Conservation (phyloP, 441 rosid genomes). For the Mallotus repandus region DNA sequence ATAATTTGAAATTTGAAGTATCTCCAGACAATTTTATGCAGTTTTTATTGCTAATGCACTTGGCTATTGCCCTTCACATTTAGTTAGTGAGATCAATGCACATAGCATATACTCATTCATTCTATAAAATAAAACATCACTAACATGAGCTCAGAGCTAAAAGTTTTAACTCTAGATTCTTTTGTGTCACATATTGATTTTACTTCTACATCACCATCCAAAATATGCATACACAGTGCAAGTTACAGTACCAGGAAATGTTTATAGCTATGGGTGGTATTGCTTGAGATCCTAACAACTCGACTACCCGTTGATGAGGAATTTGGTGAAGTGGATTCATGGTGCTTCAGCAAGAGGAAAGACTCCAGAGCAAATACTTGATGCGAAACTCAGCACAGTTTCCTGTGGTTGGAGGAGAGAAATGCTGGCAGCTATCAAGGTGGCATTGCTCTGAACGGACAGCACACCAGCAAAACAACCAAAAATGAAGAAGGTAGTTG, state of each 20-base stretch:
- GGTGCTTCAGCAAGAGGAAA: slow-evolving; percentile 91
- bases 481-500: slow-evolving; percentile 91
- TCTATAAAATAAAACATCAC: neutral
- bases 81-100: neutral
- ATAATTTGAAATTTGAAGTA: neutral
- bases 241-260: slow-evolving; percentile 98
- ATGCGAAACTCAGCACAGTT: slow-evolving; percentile 87
- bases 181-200: neutral
- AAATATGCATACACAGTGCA: slow-evolving; percentile 98
- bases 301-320: slow-evolving; percentile 86
- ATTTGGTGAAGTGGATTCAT: slow-evolving; percentile 98
- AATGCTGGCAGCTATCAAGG: slow-evolving; percentile 92
- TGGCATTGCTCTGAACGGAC: slow-evolving; percentile 92
- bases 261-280: slow-evolving; percentile 93
- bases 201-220: slow-evolving; percentile 28
- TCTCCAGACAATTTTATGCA: neutral
- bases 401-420: slow-evolving; percentile 94
- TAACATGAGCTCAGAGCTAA: neutral
- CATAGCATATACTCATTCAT: too few species aligned
- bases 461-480: slow-evolving; percentile 92
- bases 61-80: too few species aligned
- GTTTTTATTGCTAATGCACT: neutral
- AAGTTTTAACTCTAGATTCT: neutral
- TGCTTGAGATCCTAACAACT: slow-evolving; percentile 89
- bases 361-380: slow-evolving; percentile 96